Evolutionary conservation across 306 rosid species (phyloP), one percentile per base, ranked within the genome.

Genomic region (Ormosia semicastrata): DNA sequence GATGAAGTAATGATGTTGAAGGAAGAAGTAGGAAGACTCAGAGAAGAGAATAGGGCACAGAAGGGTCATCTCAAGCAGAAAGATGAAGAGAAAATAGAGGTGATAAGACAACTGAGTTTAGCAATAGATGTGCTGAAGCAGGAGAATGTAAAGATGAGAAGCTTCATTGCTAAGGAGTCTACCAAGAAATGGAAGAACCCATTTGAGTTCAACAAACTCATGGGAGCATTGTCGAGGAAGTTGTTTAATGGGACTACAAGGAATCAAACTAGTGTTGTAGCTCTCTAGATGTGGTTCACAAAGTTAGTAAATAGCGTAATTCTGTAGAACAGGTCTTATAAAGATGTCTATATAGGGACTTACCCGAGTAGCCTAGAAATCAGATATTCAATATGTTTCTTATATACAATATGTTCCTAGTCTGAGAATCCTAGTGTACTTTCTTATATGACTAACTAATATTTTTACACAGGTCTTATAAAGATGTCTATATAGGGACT

Each of bases 1-100:
- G 84, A 78, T 63, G 92, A 91, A 41, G 77, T 84, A 66, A 66
- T 57, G 71, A 86, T 73, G 84, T n/a, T 91, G 79, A 86, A 67
- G 89, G 82, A 85, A 80, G 94, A 85, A 54, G 57, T 89, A 18
- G 66, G 65, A 77, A 85, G 87, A 58, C 78, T 94, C 3, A 82
- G 83, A 82, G 89, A 87, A 60, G 95, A 88, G 85, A 89, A 83
- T 29, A 80, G 17, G 62, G 44, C 68, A 53, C 96, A 83, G 34
- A 86, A 82, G 84, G 86, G 78, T 49, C 75, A 75, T 50, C 81
- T 94, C 3, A 63, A 58, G 87, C 89, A 77, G 89, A 94, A 94
- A 82, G 97, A 94, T 83, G 92, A 67, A 85, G 94, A 91, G 87
- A 94, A 92, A 73, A 90, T 86, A 80, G 92, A 89, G 83, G 97